Conservation (phyloP, 2,329 filamentous ascomycete species). For the Botrytis paeoniae region DNA sequence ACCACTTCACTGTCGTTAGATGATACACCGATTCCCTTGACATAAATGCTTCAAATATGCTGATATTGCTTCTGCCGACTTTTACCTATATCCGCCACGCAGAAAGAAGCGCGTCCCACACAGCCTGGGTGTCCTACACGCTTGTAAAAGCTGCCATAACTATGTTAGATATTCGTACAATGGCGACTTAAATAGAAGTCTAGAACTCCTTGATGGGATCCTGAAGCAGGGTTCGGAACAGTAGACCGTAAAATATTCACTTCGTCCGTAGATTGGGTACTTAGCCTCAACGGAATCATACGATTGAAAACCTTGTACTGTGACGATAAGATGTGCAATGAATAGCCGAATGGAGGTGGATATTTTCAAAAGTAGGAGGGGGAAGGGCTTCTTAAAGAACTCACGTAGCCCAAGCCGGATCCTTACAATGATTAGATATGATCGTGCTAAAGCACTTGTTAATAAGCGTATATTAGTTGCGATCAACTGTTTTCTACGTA, state of each 20-base stretch:
- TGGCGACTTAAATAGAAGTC: not conserved
- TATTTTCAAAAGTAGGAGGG: not conserved
- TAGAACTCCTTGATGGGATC: not conserved
- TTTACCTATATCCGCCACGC: rapidly evolving
- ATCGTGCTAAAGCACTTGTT: no score
- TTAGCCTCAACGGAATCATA: no score
- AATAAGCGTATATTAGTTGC: no score
- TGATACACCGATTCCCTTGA: not conserved
- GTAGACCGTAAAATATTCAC: not conserved
- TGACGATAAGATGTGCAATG: not conserved
- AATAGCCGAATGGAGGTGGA: not conserved
- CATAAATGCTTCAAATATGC: not conserved
- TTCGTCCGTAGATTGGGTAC: not conserved
- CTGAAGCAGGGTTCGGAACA: not conserved
- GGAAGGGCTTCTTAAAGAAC: no score
- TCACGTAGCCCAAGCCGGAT: no score
- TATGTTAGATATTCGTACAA: not conserved
- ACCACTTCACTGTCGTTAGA: rapidly evolving
- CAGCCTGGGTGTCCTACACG: rapidly evolving
- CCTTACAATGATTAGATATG: no score
- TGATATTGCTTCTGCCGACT: not conserved
- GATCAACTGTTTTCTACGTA: no score
- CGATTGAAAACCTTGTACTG: not conserved
- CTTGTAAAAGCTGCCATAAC: no score
- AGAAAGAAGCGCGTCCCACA: not conserved